Percentiles rank a stretch among this genome's conserved stretches.
Conservation (phyloP, 345 rosid genomes). For the Ceriops zippeliana region DNA sequence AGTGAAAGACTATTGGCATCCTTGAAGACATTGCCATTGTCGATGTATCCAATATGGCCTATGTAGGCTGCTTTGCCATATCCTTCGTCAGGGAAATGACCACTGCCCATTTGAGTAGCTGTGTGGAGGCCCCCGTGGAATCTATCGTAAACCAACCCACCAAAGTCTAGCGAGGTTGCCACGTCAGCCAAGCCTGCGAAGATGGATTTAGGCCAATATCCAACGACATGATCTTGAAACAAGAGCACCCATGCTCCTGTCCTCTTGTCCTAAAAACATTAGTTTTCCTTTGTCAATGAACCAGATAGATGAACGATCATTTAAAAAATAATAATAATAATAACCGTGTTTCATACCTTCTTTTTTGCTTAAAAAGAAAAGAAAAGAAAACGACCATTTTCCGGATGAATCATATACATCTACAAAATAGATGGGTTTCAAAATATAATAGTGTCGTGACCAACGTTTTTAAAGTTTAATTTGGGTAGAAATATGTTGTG, state of each 20-base stretch:
- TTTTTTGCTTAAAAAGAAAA: too few species aligned
- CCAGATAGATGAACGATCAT: too few species aligned
- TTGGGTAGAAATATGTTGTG: too few species aligned
- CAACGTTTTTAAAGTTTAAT: too few species aligned
- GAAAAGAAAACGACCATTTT: background rate
- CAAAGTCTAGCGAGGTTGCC: background rate
- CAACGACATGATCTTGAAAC: background rate
- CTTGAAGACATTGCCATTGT: background rate
- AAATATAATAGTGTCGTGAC: too few species aligned
- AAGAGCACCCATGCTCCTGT: slow-evolving; percentile 14
- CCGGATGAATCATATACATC: too few species aligned
- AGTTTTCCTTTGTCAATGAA: background rate
- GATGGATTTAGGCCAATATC: slow-evolving; percentile 15
- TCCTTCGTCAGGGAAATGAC: slow-evolving; percentile 8
- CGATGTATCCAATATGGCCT: background rate
- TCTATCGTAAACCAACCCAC: slow-evolving; percentile 2
- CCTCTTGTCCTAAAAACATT: background rate
- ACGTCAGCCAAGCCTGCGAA: background rate
- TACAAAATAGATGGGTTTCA: too few species aligned
- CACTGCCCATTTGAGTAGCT: slow-evolving; percentile 19
- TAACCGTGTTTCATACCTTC: too few species aligned
- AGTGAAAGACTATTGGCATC: background rate
- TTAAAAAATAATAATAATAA: too few species aligned
- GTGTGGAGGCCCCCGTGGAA: background rate
- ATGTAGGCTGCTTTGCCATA: slow-evolving; percentile 2